These are phyloP conservation scores for Agrostemma githago DNA, from an alignment of 148 eudicot genomes.

Conservation along the genomic window DNA sequence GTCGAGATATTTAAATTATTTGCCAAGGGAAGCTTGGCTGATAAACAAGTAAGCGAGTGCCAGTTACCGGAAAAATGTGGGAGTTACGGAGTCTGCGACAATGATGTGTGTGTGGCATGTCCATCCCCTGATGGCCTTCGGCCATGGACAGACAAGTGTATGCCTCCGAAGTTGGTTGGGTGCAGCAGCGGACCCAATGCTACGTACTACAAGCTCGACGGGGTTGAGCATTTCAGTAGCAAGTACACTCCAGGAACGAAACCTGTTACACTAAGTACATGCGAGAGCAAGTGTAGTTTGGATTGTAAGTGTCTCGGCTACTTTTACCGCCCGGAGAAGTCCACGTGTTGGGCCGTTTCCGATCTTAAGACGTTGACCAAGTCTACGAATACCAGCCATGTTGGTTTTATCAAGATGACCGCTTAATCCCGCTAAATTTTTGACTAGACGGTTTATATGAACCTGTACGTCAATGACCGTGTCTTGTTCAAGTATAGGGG, in stretches of 20 bases:
- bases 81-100: slow-evolving; percentile 42
- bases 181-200: slow-evolving; percentile 27
- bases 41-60: slow-evolving; percentile 27
- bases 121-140: slow-evolving; percentile 38
- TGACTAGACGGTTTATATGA: too few species aligned
- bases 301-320: slow-evolving; percentile 61
- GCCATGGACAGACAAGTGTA: slow-evolving; percentile 45
- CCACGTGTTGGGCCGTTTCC: slow-evolving; percentile 52
- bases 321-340: slow-evolving; percentile 41
- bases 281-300: slow-evolving; percentile 35
- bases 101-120: slow-evolving; percentile 46
- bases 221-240: slow-evolving; percentile 41
- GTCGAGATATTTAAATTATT: not conserved
- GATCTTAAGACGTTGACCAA: slow-evolving; percentile 48
- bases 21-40: not conserved
- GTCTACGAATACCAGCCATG: slow-evolving; percentile 29
- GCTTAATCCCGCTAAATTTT: too few species aligned
- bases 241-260: slow-evolving; percentile 43
- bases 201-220: slow-evolving; percentile 40
- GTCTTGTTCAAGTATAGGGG: too few species aligned
- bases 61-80: slow-evolving; percentile 46
- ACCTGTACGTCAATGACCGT: too few species aligned
- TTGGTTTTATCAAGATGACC: slow-evolving; percentile 37
- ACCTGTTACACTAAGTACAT: slow-evolving; percentile 26
- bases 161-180: slow-evolving; percentile 18